Percentiles rank a stretch among this genome's conserved stretches.
These are phyloP conservation scores for Botryotinia globosa DNA, from an alignment of 2,329 filamentous ascomycete species.

Conservation along the genomic window DNA sequence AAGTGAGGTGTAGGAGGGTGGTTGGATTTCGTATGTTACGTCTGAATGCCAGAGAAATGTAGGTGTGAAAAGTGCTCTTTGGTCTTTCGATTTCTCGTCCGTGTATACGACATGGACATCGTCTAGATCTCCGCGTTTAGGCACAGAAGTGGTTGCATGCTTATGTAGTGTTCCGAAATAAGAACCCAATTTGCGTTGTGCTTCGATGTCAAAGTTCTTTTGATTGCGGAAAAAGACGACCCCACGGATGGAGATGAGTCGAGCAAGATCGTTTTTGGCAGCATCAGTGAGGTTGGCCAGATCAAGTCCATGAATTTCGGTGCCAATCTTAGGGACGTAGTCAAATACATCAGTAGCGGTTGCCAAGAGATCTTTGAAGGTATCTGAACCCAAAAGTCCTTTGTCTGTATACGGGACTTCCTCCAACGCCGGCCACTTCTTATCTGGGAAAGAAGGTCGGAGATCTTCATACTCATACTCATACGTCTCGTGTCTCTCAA, in stretches of 20 bases:
- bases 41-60: conserved; percentile 46
- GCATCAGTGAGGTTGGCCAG: conserved; percentile 45
- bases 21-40: conserved; percentile 57
- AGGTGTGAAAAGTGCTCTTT: conserved; percentile 53
- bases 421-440: conserved; percentile 50
- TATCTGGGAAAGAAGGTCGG: conserved; percentile 50
- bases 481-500: conserved; percentile 48
- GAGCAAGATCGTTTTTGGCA: conserved; percentile 51
- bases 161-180: conserved; percentile 54
- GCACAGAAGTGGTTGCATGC: conserved; percentile 54
- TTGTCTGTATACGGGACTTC: conserved; percentile 52
- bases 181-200: conserved; percentile 49
- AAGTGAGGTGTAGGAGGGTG: conserved; percentile 55
- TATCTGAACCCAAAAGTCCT: conserved; percentile 51
- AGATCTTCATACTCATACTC: conserved; percentile 53
- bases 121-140: conserved; percentile 48
- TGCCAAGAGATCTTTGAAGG: conserved; percentile 52
- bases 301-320: conserved; percentile 42
- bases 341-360: conserved; percentile 55
- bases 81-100: conserved; percentile 51
- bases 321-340: conserved; percentile 45
- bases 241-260: conserved; percentile 51
- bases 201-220: conserved; percentile 52
- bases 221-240: conserved; percentile 59
- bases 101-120: conserved; percentile 57